phyloP scores from a whole-genome alignment of 139 green algal species.

The Ulvella scutata region DNA sequence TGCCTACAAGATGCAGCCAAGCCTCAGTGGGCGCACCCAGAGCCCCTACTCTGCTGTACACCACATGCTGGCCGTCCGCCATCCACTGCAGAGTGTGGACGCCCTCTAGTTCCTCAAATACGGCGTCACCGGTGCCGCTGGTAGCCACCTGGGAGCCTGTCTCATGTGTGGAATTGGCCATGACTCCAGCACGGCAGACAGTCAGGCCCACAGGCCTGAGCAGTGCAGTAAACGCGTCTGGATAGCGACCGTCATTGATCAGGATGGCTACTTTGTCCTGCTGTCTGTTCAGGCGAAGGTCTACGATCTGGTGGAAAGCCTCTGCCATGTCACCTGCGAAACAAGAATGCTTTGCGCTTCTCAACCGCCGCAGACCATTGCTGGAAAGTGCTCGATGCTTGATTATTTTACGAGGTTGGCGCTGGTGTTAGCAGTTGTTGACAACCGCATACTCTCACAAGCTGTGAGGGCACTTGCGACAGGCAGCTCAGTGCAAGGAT shows the following conservation, averaged over 20 bases:
- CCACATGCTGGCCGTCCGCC: not conserved
- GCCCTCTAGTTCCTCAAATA: no score
- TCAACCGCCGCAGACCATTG: no score
- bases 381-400: no score
- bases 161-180: not conserved
- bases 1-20: not conserved
- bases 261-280: slow-evolving; percentile 1
- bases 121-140: no score
- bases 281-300: not conserved
- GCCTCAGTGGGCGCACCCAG: not conserved
- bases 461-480: no score
- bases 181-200: not conserved
- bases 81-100: not conserved
- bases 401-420: no score
- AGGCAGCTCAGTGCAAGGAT: no score
- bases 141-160: not conserved
- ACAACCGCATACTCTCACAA: no score
- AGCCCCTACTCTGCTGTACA: not conserved
- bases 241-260: not conserved
- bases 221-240: not conserved
- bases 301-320: not conserved
- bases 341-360: no score
- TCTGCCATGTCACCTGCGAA: not conserved
- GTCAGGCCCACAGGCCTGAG: not conserved
- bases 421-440: no score